These are phyloP conservation scores for Paramarasmius palmivorus DNA, from an alignment of 1,284 basidiomycete genomes.

Conservation along the genomic window DNA sequence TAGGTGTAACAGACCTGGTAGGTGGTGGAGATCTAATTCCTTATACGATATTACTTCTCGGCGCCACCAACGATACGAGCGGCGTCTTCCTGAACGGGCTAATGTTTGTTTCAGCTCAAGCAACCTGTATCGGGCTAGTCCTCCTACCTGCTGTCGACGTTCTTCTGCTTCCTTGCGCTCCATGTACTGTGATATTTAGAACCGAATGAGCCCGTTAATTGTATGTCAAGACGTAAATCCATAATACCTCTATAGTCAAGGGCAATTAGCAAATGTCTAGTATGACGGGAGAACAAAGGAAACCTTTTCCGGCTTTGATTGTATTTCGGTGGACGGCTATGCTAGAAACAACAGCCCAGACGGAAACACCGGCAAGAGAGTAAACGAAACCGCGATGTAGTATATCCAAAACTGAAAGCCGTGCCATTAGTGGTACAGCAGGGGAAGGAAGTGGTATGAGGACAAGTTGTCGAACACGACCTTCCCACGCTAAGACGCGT, in stretches of 20 bases:
- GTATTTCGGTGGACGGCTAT: slow-evolving; percentile 21
- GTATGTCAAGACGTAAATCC: not conserved
- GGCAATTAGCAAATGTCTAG: not conserved
- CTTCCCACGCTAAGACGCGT: not conserved
- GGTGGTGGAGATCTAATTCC: no score
- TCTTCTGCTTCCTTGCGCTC: slow-evolving; percentile 15
- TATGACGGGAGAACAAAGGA: not conserved
- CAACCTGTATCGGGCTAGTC: not conserved
- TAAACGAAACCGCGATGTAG: slow-evolving; percentile 23
- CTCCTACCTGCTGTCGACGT: slow-evolving; percentile 9
- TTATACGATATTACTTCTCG: no score
- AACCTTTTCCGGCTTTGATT: slow-evolving; percentile 19
- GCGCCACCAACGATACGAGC: not conserved
- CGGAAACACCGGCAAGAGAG: slow-evolving; percentile 21
- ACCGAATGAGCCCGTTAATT: not conserved
- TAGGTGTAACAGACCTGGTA: no score
- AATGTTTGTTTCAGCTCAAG: not conserved
- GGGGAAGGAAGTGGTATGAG: not conserved
- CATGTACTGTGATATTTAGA: slow-evolving; percentile 9
- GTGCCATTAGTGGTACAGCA: not conserved
- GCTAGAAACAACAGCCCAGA: slow-evolving; percentile 18
- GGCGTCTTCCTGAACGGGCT: not conserved
- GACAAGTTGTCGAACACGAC: slow-evolving; percentile 7
- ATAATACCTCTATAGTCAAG: not conserved
- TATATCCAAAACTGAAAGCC: slow-evolving; percentile 19